A percentile compares a stretch with the other conserved stretches of the same genome.
Conservation (phyloP, 1,139 yeast species). For the Pichia sp. region DNA sequence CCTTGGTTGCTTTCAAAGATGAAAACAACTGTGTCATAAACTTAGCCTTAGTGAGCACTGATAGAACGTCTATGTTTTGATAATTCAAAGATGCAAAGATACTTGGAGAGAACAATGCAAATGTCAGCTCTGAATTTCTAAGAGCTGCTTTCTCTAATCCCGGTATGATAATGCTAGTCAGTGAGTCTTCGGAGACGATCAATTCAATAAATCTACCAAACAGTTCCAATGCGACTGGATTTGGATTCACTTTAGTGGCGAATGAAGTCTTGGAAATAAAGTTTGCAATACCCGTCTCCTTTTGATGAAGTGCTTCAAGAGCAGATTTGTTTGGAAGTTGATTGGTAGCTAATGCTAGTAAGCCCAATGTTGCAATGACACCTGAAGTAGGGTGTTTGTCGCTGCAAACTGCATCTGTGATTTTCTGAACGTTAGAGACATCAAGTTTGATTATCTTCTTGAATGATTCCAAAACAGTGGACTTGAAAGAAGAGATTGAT, state of each 20-base stretch:
- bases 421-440: constrained; percentile 1
- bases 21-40: constrained; percentile 54
- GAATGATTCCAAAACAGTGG: constrained; percentile 30
- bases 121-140: constrained; percentile 73
- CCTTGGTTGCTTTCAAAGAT: constrained; percentile 68
- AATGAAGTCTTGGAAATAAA: constrained; percentile 32
- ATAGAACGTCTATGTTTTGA: constrained; percentile 30
- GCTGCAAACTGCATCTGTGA: constrained; percentile 13
- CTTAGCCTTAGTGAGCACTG: constrained; percentile 35
- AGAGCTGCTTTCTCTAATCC: constrained; percentile 68
- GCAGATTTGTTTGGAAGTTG: constrained; percentile 1
- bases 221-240: constrained; percentile 23
- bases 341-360: constrained; percentile 11
- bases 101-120: constrained; percentile 45
- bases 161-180: constrained; percentile 44
- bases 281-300: constrained; percentile 18
- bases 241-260: constrained; percentile 39
- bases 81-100: constrained; percentile 35
- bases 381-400: constrained; percentile 19
- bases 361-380: constrained; percentile 19
- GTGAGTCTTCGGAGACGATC: constrained; percentile 36
- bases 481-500: constrained; percentile 37
- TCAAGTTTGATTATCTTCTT: constrained; percentile 16
- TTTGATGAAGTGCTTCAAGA: constrained; percentile 12
- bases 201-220: constrained; percentile 38